A percentile compares a stretch with the other conserved stretches of the same genome.
phyloP scores from a whole-genome alignment of 306 rosid genomes.

The Oxytropis ochrocephala region DNA sequence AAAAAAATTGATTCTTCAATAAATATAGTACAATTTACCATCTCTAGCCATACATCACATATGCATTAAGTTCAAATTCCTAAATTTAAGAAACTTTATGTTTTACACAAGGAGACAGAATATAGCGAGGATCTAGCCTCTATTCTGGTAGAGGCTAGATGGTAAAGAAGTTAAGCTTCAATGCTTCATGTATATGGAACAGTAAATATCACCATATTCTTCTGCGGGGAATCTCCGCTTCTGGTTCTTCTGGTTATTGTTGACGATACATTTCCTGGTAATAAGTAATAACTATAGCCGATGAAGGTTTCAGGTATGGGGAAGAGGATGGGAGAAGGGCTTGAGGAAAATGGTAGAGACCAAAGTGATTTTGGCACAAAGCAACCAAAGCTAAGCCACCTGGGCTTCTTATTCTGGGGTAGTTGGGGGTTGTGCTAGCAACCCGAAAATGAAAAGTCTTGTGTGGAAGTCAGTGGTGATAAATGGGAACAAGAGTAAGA shows the following conservation, averaged over 20 bases:
- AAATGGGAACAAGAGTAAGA: not conserved
- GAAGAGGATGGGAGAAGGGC: not conserved
- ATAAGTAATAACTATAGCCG: constrained; percentile 1
- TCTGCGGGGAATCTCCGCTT: not conserved
- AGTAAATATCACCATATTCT: not conserved
- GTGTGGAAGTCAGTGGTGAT: not conserved
- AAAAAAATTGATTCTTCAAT: not conserved
- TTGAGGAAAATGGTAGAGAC: not conserved
- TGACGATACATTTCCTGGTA: not conserved
- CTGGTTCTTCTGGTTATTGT: not conserved
- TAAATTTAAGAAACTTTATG: not conserved
- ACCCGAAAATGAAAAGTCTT: not conserved
- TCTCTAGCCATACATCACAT: not conserved
- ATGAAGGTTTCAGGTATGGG: not conserved
- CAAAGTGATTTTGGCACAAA: not conserved
- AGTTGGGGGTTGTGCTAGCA: not conserved
- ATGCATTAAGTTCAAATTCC: not conserved
- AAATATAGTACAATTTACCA: not conserved
- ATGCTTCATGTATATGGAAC: not conserved
- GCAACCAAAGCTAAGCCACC: not conserved
- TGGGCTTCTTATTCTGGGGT: not conserved
- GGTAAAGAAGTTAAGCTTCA: not conserved
- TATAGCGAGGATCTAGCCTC: not conserved
- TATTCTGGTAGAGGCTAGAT: not conserved
- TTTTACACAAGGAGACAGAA: not conserved